Percentiles rank a stretch among this genome's conserved stretches.
These are phyloP conservation scores for Colletotrichum viniferum DNA, from an alignment of 2,329 filamentous ascomycete species.

Conservation along the genomic window DNA sequence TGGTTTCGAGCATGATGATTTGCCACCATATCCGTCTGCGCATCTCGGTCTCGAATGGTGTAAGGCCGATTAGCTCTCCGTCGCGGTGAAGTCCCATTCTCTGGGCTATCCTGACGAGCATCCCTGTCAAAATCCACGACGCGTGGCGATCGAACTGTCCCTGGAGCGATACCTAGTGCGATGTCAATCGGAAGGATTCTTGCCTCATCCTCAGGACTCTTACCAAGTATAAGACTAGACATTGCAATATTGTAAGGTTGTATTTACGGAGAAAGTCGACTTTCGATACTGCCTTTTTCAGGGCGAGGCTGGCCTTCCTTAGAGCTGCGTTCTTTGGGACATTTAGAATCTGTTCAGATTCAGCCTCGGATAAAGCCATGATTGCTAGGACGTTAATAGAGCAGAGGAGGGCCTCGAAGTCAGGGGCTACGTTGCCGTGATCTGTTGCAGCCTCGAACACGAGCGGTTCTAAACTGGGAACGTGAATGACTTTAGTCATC, in stretches of 20 bases:
- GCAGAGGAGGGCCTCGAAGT: slow-evolving; percentile 65
- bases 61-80: slow-evolving; percentile 57
- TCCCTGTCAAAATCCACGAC: slow-evolving; percentile 64
- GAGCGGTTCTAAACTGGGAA: slow-evolving; percentile 55
- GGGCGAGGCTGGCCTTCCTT: slow-evolving; percentile 53
- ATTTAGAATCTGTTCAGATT: slow-evolving; percentile 58
- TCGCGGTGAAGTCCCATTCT: slow-evolving; percentile 71
- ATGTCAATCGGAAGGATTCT: slow-evolving; percentile 24
- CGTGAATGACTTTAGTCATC: slow-evolving; percentile 73
- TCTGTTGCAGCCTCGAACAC: slow-evolving; percentile 34
- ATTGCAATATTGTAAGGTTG: slow-evolving; percentile 62
- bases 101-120: slow-evolving; percentile 66
- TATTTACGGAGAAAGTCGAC: slow-evolving; percentile 63
- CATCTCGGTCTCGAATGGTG: slow-evolving; percentile 70
- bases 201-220: slow-evolving; percentile 57
- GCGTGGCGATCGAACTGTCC: slow-evolving; percentile 63
- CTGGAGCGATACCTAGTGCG: slow-evolving; percentile 54
- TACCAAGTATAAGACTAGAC: slow-evolving; percentile 62
- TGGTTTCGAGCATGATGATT: slow-evolving; percentile 12
- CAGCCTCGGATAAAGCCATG: slow-evolving; percentile 60
- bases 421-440: slow-evolving; percentile 4
- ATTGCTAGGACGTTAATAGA: slow-evolving; percentile 63
- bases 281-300: slow-evolving; percentile 51
- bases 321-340: slow-evolving; percentile 52
- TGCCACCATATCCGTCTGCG: slow-evolving; percentile 70